Conservation (phyloP, 495 filamentous ascomycete species). For the Daldinia decipiens region DNA sequence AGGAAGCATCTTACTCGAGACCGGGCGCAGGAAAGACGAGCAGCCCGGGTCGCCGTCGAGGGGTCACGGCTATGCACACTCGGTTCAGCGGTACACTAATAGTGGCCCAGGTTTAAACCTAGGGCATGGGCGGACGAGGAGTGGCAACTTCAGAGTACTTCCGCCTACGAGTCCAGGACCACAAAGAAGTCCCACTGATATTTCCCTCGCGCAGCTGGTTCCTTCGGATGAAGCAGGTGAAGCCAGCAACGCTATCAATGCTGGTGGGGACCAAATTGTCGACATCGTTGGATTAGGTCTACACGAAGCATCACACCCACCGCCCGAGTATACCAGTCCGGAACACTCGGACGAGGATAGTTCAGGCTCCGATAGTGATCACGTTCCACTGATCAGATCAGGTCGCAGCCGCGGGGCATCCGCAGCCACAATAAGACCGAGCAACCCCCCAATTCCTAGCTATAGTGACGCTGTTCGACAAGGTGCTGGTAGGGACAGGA, state of each 20-base stretch:
- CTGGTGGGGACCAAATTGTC: constrained; percentile 47
- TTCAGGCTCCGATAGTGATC: constrained; percentile 58
- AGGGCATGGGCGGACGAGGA: constrained; percentile 64
- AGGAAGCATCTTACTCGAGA: constrained; percentile 92
- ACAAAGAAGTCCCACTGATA: constrained; percentile 92
- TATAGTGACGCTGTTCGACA: constrained; percentile 71
- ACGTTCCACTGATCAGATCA: constrained; percentile 52
- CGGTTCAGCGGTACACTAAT: constrained; percentile 51
- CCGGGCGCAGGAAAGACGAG: constrained; percentile 71
- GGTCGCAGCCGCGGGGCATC: constrained; percentile 55
- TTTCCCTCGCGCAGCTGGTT: constrained; percentile 81
- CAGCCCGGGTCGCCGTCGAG: constrained; percentile 68
- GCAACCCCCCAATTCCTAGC: constrained; percentile 68
- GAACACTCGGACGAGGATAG: constrained; percentile 63
- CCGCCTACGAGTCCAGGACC: constrained; percentile 89
- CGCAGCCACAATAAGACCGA: constrained; percentile 54
- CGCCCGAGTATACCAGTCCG: constrained; percentile 81
- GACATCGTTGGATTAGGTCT: constrained; percentile 53
- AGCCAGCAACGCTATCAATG: constrained; percentile 66
- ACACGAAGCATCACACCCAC: constrained; percentile 57
- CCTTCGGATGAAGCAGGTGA: constrained; percentile 83
- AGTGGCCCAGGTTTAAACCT: constrained; percentile 50
- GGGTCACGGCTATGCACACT: constrained; percentile 59
- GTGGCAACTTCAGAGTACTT: constrained; percentile 69
- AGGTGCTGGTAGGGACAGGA: constrained; percentile 60